Evolutionary conservation across 2,329 filamentous ascomycete species (phyloP).

Genomic region (Epichloe elymi): DNA sequence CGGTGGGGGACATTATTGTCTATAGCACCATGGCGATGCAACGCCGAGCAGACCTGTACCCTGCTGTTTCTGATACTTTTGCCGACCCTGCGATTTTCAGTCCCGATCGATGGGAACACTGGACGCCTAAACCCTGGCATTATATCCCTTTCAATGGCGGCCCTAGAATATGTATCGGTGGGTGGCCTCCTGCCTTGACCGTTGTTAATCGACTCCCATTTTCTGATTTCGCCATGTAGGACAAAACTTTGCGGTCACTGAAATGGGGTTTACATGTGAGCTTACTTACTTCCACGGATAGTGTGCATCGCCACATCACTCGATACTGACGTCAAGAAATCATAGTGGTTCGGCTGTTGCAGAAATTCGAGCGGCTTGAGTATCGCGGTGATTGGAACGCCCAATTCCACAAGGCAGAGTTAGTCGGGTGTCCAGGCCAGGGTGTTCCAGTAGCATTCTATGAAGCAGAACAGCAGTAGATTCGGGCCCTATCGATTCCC

Average conservation of each 20-base stretch:
- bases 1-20: slow-evolving; percentile 49
- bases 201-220: too few relatives aligned
- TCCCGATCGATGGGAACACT: slow-evolving; percentile 53
- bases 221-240: too few relatives aligned
- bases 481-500: too few relatives aligned
- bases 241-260: too few relatives aligned
- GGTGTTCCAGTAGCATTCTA: slow-evolving; percentile 28
- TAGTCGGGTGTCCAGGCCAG: slow-evolving; percentile 29
- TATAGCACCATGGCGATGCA: slow-evolving; percentile 66
- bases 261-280: too few relatives aligned
- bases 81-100: slow-evolving; percentile 41
- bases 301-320: too few relatives aligned
- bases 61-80: slow-evolving; percentile 30
- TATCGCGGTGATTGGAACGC: slow-evolving; percentile 31
- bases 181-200: slow-evolving; percentile 20
- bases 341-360: slow-evolving; percentile 38
- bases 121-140: slow-evolving; percentile 54
- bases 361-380: slow-evolving; percentile 44
- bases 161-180: slow-evolving; percentile 61
- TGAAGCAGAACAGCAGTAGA: slow-evolving; percentile 8
- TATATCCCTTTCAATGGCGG: slow-evolving; percentile 68
- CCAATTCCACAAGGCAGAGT: slow-evolving; percentile 30
- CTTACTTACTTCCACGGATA: too few relatives aligned
- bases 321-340: too few relatives aligned
- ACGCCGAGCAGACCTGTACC: slow-evolving; percentile 50